Base-by-base conservation (phyloP, 495 filamentous ascomycete genomes). In the Xylaria scruposa region DNA sequence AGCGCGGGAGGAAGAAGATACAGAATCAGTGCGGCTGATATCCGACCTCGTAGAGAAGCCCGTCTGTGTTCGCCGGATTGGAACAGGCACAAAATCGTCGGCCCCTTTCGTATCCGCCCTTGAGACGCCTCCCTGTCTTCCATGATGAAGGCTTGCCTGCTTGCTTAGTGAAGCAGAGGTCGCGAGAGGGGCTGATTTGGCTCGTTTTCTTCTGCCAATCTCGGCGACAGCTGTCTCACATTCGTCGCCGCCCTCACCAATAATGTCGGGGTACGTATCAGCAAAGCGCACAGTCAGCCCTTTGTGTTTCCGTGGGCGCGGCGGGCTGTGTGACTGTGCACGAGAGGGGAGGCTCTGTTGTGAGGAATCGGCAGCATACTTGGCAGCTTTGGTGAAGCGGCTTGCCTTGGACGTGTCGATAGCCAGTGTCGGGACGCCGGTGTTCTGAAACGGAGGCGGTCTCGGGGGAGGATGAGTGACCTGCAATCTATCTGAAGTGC, bases 241-340 rank as follows among this genome's bases (percentile, higher is more conserved):
- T 72, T 97, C 94, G 80, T 97, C 94, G 17, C 94, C 94, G 29
- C 94, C 94, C 75, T 93, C 89, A 31, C 94, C 94, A 79, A 97
- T 97, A 62, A 97, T 77, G 46, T 93, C 92, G 19, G 93, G 93
- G 70, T 83, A 82, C 26, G 80, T 85, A 62, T 91, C 85, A 9
- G 82, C 87, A 76, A 97, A 97, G 54, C 85, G 87, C n/a, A 97
- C 94, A 21, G 79, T 80, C 70, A 95, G 81, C 4, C 89, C 89
- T 76, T 92, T 92, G 31, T 78, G 68, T 66, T 78, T 81, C 59
- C 72, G 80, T 21, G 74, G 75, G 31, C 78, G 75, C 36, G 74
- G 73, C 17, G 81, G 77, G 63, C 79, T 82, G 74, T 75, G 76
- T 13, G 80, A 79, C 31, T 71, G 78, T 46, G 76, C 69, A 47